Evolutionary conservation across 306 rosid genomes (phyloP).

Genomic region (Spatholobus suberectus): DNA sequence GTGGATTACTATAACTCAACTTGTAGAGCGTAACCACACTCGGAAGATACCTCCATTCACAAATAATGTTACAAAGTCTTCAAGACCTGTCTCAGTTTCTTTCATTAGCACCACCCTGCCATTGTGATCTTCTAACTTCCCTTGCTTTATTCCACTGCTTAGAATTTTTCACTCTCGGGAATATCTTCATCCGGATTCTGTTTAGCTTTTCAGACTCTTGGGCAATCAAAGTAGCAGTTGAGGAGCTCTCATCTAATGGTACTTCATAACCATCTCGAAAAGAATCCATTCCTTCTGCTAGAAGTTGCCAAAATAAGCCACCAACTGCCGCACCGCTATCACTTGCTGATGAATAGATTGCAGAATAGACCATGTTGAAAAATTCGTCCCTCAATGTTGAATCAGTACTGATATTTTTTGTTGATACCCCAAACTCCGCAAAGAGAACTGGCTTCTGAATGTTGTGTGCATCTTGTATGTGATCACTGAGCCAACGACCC

Average conservation of each 20-base stretch:
- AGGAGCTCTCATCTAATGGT: constrained; percentile 55
- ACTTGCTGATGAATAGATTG: constrained; percentile 71
- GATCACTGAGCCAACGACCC: constrained; percentile 63
- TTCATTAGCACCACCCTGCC: constrained; percentile 38
- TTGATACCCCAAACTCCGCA: constrained; percentile 75
- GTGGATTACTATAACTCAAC: constrained; percentile 34
- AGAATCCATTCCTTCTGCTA: constrained; percentile 74
- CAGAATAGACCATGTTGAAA: constrained; percentile 58
- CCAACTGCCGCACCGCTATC: constrained; percentile 75
- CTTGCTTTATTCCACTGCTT: constrained; percentile 43
- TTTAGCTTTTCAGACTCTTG: constrained; percentile 64
- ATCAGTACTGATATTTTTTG: constrained; percentile 42
- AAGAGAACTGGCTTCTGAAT: constrained; percentile 74
- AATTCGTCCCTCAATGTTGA: constrained; percentile 58
- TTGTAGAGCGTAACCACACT: neutral
- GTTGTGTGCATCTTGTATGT: constrained; percentile 72
- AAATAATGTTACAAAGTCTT: neutral
- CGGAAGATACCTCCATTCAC: neutral
- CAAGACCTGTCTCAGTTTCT: constrained; percentile 42
- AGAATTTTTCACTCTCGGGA: constrained; percentile 50
- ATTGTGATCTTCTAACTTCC: constrained; percentile 35
- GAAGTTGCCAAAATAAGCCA: constrained; percentile 82
- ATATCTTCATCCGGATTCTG: constrained; percentile 58
- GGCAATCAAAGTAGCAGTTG: constrained; percentile 66
- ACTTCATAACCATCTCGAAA: constrained; percentile 80